Evolutionary conservation across 2,329 filamentous ascomycete species (phyloP).

Genomic region (Ophiocordyceps camponoti-leonardi): DNA sequence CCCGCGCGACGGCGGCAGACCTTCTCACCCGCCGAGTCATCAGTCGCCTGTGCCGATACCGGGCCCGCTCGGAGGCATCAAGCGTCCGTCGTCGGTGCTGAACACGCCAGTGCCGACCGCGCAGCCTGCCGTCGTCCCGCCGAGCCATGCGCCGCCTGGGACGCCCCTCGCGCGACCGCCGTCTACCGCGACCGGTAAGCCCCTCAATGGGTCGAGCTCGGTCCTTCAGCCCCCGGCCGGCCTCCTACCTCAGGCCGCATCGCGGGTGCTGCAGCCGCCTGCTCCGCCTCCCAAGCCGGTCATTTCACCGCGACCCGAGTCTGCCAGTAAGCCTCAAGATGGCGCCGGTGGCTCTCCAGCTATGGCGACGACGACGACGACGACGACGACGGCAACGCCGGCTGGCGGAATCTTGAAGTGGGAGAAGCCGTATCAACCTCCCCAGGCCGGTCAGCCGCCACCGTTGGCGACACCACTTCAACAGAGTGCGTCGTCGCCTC

Average conservation of each 20-base stretch:
- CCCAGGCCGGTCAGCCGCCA: conserved; percentile 7
- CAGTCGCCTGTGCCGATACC: conserved; percentile 8
- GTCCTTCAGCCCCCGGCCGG: conserved; percentile 20
- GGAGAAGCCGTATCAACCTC: conserved; percentile 24
- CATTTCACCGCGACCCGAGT: conserved; percentile 17
- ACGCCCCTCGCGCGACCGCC: conserved; percentile 12
- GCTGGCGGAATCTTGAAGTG: conserved; percentile 16
- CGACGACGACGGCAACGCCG: conserved; percentile 7
- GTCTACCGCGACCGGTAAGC: conserved; percentile 11
- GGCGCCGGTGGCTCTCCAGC: not conserved
- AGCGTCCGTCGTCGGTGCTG: conserved; percentile 10
- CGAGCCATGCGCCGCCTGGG: conserved; percentile 11
- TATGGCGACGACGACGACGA: conserved; percentile 6
- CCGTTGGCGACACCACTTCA: conserved; percentile 6
- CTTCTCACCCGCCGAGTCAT: conserved; percentile 9
- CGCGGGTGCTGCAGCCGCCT: conserved; percentile 15
- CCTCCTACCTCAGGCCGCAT: conserved; percentile 12
- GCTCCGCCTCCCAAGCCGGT: conserved; percentile 13
- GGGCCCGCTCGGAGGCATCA: conserved; percentile 7
- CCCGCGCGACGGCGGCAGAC: conserved; percentile 14
- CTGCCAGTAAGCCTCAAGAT: conserved; percentile 13
- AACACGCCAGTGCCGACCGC: conserved; percentile 9
- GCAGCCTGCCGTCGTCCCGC: conserved; percentile 10
- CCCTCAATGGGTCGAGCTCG: conserved; percentile 11
- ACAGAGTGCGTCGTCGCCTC: conserved; percentile 5